Evolutionary conservation across 768 basidiomycete genomes (phyloP).

Genomic region (Mycena vitilis): DNA sequence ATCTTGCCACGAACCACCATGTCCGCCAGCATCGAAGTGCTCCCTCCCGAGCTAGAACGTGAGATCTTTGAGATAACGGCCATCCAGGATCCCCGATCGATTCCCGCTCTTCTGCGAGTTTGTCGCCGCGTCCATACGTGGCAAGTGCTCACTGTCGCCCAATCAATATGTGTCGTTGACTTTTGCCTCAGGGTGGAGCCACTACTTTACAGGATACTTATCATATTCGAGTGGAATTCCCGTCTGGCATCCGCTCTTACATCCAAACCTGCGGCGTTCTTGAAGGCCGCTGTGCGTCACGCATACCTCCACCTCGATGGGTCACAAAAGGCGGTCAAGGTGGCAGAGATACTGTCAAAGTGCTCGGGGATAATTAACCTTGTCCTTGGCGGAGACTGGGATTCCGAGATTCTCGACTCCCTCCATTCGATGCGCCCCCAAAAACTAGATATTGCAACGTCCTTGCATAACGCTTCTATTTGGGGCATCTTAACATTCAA

Average conservation of each 20-base stretch:
- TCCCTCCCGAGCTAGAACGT: slow-evolving; percentile 1
- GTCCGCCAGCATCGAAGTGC: too few species aligned
- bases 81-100: background rate
- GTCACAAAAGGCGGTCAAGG: too few species aligned
- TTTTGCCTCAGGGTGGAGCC: background rate
- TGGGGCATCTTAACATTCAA: background rate
- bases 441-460: background rate
- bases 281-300: slow-evolving; percentile 3
- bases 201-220: background rate
- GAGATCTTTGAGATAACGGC: slow-evolving; percentile 2
- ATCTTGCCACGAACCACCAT: too few species aligned
- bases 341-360: background rate
- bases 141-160: background rate
- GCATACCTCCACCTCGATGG: background rate
- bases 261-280: background rate
- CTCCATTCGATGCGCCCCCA: background rate
- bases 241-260: background rate
- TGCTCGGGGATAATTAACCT: background rate
- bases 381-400: background rate
- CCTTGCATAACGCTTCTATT: background rate
- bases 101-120: slow-evolving; percentile 1
- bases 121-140: slow-evolving; percentile 7
- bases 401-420: background rate
- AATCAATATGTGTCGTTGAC: background rate
- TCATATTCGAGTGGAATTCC: background rate